Evolutionary conservation across 169 alveolate genomes (phyloP), one percentile per base, ranked within the genome.

Genomic region (Theileria annulata): DNA sequence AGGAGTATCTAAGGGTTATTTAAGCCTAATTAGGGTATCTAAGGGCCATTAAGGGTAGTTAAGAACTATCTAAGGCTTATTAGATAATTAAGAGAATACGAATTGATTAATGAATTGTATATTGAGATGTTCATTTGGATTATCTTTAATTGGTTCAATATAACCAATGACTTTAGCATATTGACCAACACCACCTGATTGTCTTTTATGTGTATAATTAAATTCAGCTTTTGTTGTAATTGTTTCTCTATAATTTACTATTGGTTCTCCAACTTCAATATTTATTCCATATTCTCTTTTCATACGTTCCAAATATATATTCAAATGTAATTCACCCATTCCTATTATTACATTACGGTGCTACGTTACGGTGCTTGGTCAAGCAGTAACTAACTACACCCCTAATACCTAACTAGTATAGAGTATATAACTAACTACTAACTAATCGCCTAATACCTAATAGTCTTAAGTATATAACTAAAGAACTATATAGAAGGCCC

Each of bases 141-240:
- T 94, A 27, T 88, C 94, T 13, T 90, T 79, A 21, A 91, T 79
- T 4, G 98, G 98, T 86, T 95, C 98, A 25, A 96, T 77, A 80
- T 95, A 94, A 2, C 98, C 98, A 17, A 90, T 91, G 19, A 93
- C 88, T 87, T 95, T 96, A 35, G 98, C 99, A 87, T 93, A 96
- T 79, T 96, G 95, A n/a, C 99, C 99, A 21, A 98, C 98, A 42
- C 99, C 99, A n/a, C 99, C 99, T 59, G 96, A 87, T 74, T 97
- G 98, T 63, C 96, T 94, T 82, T 97, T 97, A 82, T 97, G 99
- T 2, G 97, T 90, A 85, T 95, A 97, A 47, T 95, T 94, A 73
- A 95, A 97, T 59, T 87, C 82, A 21, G 92, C 93, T 70, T 94
- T 92, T 31, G 77, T 27, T 5, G 96, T 88, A 21, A 96, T 90